phyloP scores from a whole-genome alignment of 805 yeast genomes.

The Saccharomycopsis sp. region DNA sequence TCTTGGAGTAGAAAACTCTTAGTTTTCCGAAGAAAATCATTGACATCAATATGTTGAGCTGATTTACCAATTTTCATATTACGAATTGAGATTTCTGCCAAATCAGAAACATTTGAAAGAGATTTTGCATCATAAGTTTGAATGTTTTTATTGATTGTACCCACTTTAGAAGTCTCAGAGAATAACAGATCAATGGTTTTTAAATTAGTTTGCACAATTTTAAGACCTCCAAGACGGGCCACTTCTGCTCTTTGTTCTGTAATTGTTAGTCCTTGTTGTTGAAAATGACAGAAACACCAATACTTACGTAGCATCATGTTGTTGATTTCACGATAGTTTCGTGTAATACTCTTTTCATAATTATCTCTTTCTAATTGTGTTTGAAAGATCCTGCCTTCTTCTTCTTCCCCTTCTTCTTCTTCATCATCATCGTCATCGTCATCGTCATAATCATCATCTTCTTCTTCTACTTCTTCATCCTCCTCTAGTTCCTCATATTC shows the following conservation, averaged over 20 bases:
- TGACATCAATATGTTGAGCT: slow-evolving; percentile 37
- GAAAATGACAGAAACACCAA: neutral
- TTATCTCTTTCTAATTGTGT: slow-evolving; percentile 19
- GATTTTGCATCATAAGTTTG: slow-evolving; percentile 60
- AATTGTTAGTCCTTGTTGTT: neutral
- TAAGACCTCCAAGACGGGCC: slow-evolving; percentile 48
- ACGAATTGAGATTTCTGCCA: slow-evolving; percentile 54
- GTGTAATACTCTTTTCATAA: slow-evolving; percentile 11
- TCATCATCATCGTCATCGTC: slow-evolving; percentile 17
- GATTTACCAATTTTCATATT: slow-evolving; percentile 49
- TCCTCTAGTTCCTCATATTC: slow-evolving; percentile 8
- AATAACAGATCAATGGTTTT: slow-evolving; percentile 38
- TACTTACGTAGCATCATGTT: slow-evolving; percentile 12
- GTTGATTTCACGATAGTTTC: slow-evolving; percentile 9
- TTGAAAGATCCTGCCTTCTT: slow-evolving; percentile 20
- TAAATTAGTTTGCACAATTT: slow-evolving; percentile 35
- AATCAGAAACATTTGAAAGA: slow-evolving; percentile 45
- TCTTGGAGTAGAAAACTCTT: slow-evolving; percentile 30
- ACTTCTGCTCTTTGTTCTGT: slow-evolving; percentile 39
- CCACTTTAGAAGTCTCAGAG: slow-evolving; percentile 29
- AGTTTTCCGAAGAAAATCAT: slow-evolving; percentile 33
- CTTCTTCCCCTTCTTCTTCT: slow-evolving; percentile 18
- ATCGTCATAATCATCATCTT: slow-evolving; percentile 10
- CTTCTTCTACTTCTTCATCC: slow-evolving; percentile 12
- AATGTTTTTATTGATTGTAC: slow-evolving; percentile 28